Conservation (phyloP, 345 rosid genomes). For the Trapa incisa region DNA sequence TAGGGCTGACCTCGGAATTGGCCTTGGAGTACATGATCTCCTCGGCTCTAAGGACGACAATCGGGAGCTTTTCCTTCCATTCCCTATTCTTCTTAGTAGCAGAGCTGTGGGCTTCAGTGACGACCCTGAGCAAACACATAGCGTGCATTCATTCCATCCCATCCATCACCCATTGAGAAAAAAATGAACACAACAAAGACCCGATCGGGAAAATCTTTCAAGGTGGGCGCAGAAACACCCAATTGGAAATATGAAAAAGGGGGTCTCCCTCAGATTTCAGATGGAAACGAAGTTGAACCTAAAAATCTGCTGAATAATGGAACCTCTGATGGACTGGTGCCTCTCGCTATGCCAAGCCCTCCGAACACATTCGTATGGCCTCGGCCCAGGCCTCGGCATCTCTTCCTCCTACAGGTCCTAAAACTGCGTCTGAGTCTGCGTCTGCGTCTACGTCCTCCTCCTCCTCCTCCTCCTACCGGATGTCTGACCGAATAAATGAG, state of each 20-base stretch:
- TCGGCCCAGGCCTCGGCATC: constrained; percentile 94
- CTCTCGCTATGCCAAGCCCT: constrained; percentile 98
- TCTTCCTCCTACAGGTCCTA: constrained; percentile 4
- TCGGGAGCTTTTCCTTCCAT: constrained; percentile 84
- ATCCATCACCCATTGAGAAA: constrained; percentile 2
- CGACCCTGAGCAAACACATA: constrained; percentile 49
- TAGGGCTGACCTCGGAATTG: constrained; percentile 65
- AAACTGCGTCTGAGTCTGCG: no score
- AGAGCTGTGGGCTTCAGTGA: constrained; percentile 40
- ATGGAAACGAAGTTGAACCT: constrained; percentile 35
- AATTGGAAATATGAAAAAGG: neutral
- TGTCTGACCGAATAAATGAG: constrained; percentile 1
- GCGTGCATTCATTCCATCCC: constrained; percentile 11
- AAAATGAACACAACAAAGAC: neutral
- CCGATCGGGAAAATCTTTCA: neutral
- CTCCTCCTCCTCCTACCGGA: neutral
- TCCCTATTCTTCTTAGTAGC: constrained; percentile 74
- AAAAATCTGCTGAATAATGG: constrained; percentile 81
- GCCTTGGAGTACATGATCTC: constrained; percentile 97
- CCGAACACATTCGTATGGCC: constrained; percentile 90
- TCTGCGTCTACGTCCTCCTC: neutral
- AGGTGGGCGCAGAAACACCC: constrained; percentile 3
- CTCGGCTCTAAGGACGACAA: constrained; percentile 75
- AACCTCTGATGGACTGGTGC: constrained; percentile 80
- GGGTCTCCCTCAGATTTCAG: neutral